phyloP scores from a whole-genome alignment of 1,284 basidiomycete genomes.

The Ceratobasidium papillatum region DNA sequence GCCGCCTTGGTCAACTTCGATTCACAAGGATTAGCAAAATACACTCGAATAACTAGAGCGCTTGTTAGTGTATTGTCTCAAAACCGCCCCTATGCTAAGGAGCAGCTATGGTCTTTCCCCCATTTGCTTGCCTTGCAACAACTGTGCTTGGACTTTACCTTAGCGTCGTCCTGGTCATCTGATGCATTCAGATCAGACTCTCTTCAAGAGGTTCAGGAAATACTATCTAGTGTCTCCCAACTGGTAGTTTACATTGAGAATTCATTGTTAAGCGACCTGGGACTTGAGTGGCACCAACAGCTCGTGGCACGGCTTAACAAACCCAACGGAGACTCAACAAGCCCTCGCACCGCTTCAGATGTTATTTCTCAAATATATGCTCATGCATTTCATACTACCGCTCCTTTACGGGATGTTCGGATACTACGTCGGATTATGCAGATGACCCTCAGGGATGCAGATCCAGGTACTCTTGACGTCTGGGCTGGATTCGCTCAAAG shows the following conservation, averaged over 20 bases:
- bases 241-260: constrained; percentile 68
- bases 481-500: constrained; percentile 77
- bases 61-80: constrained; percentile 67
- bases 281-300: constrained; percentile 22
- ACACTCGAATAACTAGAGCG: constrained; percentile 70
- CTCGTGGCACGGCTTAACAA: neutral
- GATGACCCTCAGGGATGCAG: constrained; percentile 67
- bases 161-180: constrained; percentile 24
- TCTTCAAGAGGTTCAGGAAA: constrained; percentile 54
- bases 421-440: constrained; percentile 57
- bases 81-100: constrained; percentile 68
- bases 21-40: constrained; percentile 63
- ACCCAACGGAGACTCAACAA: neutral
- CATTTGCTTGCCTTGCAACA: constrained; percentile 69
- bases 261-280: constrained; percentile 29
- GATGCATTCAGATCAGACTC: constrained; percentile 50
- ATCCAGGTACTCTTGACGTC: constrained; percentile 71
- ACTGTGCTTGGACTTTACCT: constrained; percentile 64
- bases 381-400: constrained; percentile 51
- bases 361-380: constrained; percentile 41
- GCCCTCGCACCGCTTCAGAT: constrained; percentile 4
- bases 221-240: constrained; percentile 65
- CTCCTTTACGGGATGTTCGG: constrained; percentile 54
- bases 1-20: constrained; percentile 53
- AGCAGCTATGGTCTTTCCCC: constrained; percentile 68